Evolutionary conservation across 2,329 filamentous ascomycete species (phyloP), one percentile per base, ranked within the genome.

Genomic region (Fusarium musae): DNA sequence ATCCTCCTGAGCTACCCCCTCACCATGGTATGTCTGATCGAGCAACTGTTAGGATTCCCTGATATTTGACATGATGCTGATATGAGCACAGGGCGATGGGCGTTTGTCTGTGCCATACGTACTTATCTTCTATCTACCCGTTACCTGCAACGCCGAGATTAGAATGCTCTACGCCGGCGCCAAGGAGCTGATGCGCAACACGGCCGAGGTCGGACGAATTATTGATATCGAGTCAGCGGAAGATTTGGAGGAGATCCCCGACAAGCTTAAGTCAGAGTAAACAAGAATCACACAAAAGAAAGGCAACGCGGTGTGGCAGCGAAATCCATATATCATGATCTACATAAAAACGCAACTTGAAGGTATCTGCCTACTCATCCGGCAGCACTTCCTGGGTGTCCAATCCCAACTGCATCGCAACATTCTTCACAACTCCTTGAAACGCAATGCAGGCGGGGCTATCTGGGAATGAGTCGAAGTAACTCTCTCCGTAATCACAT

Each of bases 401-500:
- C 63, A 93, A 83, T 6, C 91, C 91, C 72, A 94, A 85, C 80
- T 93, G 85, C 73, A 86, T 84, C 23, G 90, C 90, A 57, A 98
- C 87, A 53, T 89, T 89, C 78, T 89, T 90, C 40, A 99, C 95
- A 15, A 99, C 95, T 40, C 87, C 86, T 83, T 90, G 92, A 69
- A 99, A 89, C 6, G 96, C 95, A 75, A 88, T 85, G 78, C 94
- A 97, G 3, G 96, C 95, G 39, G 96, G 96, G 75, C 94, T 97
- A 77, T 98, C 95, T 0, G 96, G 94, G 82, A 94, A 99, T 30
- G 91, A 92, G 79, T 98, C 95, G 79, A 98, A 93, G 83, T 97
- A 99, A 82, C 95, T 98, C 88, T 99, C 96, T 9, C 97, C 96
- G 82, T 93, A 98, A 82, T 99, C 96, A 79, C 96, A 98, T 6